Base-by-base conservation (phyloP, 164 flowering plant species). In the Pachysandra terminalis region DNA sequence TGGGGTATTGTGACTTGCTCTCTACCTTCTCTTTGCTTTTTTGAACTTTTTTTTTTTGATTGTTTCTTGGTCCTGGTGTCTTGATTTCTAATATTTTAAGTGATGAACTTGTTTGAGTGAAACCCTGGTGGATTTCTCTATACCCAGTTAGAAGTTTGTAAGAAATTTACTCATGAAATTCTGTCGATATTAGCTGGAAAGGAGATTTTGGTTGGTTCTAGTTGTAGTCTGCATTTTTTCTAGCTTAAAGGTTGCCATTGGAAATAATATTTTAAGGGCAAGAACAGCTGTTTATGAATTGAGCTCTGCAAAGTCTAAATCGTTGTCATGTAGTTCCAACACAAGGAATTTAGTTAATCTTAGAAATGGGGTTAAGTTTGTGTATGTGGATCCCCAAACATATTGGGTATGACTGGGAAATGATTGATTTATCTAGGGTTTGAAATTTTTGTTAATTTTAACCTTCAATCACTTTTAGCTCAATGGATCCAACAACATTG, bases 1-100 rank as follows among this genome's bases (percentile, higher is more conserved):
- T 95, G 81, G 97, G 98, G 98, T 91, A 82, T 64, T 66, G 1
- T 62, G 9, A 41, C 35, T n/a, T 63, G 16, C 41, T 45, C 32
- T 17, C 22, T 19, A 24, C 59, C 54, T 4, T 27, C 65, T 27
- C 9, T 21, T 48, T 23, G 23, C 5, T 27, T 13, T 32, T 40
- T 14, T 15, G 25, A 19, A 17, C 17, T 69, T 54, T 19, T 12
- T 60, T 19, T 19, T 19, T 70, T 48, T 53, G 41, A 1, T 58
- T 28, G 9, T 13, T 28, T 32, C 24, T 45, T 54, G 16, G 19
- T 40, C 5, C 37, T 71, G 69, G 59, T 63, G 40, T 68, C 66
- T 62, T 73, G 71, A 56, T 68, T 48, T 70, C 67, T 56, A 59
- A 1, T 63, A 45, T 52, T 65, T 7, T 14, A 21, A n/a, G 41